Percentiles rank a stretch among this genome's conserved stretches.
These are phyloP conservation scores for Spirogloea muscicola DNA, from an alignment of 139 green algal species.

Conservation along the genomic window DNA sequence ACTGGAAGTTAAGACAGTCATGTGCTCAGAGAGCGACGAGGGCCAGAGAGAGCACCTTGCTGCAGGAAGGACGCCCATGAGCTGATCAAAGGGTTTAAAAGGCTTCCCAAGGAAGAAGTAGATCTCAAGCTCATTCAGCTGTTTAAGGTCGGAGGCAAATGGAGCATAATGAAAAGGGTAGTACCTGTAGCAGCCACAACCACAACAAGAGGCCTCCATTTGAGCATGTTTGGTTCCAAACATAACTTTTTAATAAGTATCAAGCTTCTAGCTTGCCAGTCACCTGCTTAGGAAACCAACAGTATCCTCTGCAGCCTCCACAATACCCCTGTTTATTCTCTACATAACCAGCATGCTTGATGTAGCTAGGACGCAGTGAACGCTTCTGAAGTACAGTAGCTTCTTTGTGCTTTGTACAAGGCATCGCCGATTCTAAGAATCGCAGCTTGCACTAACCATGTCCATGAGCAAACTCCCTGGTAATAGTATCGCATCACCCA, in stretches of 20 bases:
- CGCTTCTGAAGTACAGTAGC: neutral
- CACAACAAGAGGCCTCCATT: neutral
- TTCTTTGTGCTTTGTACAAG: neutral
- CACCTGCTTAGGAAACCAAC: neutral
- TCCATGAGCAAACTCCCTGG: slow-evolving; percentile 47
- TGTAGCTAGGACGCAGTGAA: neutral
- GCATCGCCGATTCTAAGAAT: neutral
- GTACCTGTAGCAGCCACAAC: slow-evolving; percentile 56
- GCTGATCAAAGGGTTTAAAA: slow-evolving; percentile 97
- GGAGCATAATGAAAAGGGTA: slow-evolving; percentile 99
- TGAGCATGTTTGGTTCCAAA: neutral
- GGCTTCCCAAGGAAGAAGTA: slow-evolving; percentile 74
- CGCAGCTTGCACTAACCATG: slow-evolving; percentile 14
- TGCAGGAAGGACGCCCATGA: slow-evolving; percentile 95
- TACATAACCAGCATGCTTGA: neutral
- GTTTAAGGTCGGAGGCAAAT: slow-evolving; percentile 91
- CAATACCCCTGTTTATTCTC: slow-evolving; percentile 4
- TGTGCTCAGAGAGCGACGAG: neutral
- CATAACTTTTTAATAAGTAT: neutral
- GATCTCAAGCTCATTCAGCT: slow-evolving; percentile 62
- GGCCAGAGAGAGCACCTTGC: slow-evolving; percentile 54
- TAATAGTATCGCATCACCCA: slow-evolving; percentile 89
- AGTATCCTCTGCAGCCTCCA: neutral
- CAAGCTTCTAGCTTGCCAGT: neutral
- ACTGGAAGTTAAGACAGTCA: slow-evolving; percentile 1